These are phyloP conservation scores for Parastagonospora avenae DNA, from an alignment of 2,329 filamentous ascomycete genomes.

Conservation along the genomic window DNA sequence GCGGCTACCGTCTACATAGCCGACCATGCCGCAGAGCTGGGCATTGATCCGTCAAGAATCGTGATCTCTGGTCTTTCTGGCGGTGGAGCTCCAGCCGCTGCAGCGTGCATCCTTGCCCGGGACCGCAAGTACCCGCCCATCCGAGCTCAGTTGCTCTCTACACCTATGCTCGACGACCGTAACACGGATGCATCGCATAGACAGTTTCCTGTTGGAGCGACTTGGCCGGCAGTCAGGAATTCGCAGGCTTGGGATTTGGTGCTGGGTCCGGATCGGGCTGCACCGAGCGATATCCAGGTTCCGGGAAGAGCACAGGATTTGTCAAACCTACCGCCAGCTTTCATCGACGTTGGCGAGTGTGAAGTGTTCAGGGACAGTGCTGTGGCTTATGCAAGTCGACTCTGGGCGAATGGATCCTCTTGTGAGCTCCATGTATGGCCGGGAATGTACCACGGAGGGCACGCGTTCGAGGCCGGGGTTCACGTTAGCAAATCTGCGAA, in stretches of 20 bases:
- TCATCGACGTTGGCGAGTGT: constrained; percentile 52
- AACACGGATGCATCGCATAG: constrained; percentile 39
- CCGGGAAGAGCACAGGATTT: constrained; percentile 43
- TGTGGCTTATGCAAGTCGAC: constrained; percentile 47
- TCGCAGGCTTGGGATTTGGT: constrained; percentile 51
- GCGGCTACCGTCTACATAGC: constrained; percentile 29
- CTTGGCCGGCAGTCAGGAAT: constrained; percentile 48
- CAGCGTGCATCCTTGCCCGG: constrained; percentile 47
- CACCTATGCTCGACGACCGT: constrained; percentile 56
- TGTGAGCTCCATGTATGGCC: constrained; percentile 52
- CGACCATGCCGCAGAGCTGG: constrained; percentile 47
- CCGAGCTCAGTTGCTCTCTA: constrained; percentile 52
- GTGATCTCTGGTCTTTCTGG: constrained; percentile 52
- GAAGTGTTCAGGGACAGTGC: constrained; percentile 54
- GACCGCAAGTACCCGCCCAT: constrained; percentile 38
- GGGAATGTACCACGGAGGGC: constrained; percentile 24
- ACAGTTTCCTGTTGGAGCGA: constrained; percentile 38
- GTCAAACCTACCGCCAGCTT: constrained; percentile 49
- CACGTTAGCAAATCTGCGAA: not conserved
- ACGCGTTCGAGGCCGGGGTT: not conserved
- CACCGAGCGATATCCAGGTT: not conserved
- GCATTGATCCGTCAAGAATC: constrained; percentile 49
- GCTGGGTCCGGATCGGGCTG: constrained; percentile 36
- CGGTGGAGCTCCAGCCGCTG: constrained; percentile 51
- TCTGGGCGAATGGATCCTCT: constrained; percentile 51